Base-by-base conservation (phyloP, 441 rosid species). In the Isatis lusitanica region DNA sequence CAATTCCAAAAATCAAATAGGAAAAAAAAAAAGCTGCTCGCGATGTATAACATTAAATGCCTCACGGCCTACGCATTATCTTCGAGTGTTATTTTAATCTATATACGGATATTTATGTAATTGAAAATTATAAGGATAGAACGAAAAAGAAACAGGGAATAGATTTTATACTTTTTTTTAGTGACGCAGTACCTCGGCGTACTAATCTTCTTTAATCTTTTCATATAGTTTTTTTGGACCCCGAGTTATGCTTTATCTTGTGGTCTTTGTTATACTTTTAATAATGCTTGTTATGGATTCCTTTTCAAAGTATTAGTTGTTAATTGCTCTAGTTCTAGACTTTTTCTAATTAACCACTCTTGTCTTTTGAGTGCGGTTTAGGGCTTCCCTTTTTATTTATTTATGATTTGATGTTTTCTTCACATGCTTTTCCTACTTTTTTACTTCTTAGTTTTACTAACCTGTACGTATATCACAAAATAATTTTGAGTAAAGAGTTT, bases 251-350 rank as follows among this genome's bases (percentile, higher is more conserved):
- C 83, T 83, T 85, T 86, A 85, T 83, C 77, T 64, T 53, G 88
- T 81, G 88, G 90, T 80, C 90, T 66, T 77, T 60, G 74, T 72
- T 72, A 71, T 72, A 76, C 80, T 78, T 81, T 85, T 82, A 80
- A 85, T 84, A 83, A 87, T 87, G 87, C 82, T 70, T 40, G 83
- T 77, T 80, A 44, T 68, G 81, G 90, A 85, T 84, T 84, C 90
- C 88, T 76, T 84, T 84, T 85, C 85, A 87, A 85, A 83, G 71
- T 75, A 77, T 33, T 77, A 71, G 53, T 77, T 71, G 59, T 71
- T 72, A 77, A 72, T 52, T 77, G 61, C 56, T 61, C 52, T 72
- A 13, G 67, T 65, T 85, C 80, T 66, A 55, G 51, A 59, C 78
- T 69, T 78, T 76, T 59, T 24, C 39, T 28, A 58, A 1, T 66